These are phyloP conservation scores for Pythium coloratum DNA, from an alignment of 352 stramenopile species.

Conservation along the genomic window DNA sequence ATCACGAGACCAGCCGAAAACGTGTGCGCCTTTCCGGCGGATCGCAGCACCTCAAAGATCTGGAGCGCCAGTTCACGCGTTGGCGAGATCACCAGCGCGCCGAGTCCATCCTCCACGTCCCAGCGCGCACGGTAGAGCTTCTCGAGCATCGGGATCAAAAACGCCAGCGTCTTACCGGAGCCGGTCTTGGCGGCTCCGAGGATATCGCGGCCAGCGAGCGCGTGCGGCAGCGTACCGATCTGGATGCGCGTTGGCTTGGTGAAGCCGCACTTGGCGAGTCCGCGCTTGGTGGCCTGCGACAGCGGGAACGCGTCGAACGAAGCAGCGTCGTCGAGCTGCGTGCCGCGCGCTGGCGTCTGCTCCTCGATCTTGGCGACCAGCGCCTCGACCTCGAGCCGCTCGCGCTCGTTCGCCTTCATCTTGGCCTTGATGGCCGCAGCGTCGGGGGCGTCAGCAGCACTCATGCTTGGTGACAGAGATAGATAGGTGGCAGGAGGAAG, in stretches of 20 bases:
- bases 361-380: slow-evolving; percentile 65
- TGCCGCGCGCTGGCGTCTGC: slow-evolving; percentile 74
- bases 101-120: slow-evolving; percentile 92
- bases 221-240: slow-evolving; percentile 83
- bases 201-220: slow-evolving; percentile 88
- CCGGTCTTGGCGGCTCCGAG: slow-evolving; percentile 92
- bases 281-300: slow-evolving; percentile 74
- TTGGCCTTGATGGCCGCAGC: slow-evolving; percentile 34
- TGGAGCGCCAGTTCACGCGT: slow-evolving; percentile 98
- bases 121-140: slow-evolving; percentile 89
- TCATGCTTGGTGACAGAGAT: slow-evolving; percentile 6
- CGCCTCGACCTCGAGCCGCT: slow-evolving; percentile 65
- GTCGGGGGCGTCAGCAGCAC: background rate
- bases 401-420: slow-evolving; percentile 76
- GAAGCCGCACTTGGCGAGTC: slow-evolving; percentile 78
- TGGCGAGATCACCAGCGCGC: slow-evolving; percentile 96
- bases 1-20: slow-evolving; percentile 97
- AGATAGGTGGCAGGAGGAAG: too few species aligned
- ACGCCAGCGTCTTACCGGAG: slow-evolving; percentile 94
- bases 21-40: slow-evolving; percentile 93
- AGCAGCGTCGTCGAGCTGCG: slow-evolving; percentile 68
- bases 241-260: slow-evolving; percentile 89
- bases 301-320: slow-evolving; percentile 87
- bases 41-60: slow-evolving; percentile 98
- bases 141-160: slow-evolving; percentile 89